Percentiles rank a stretch among this genome's conserved stretches.
These are phyloP conservation scores for Tetracladium setigerum DNA, from an alignment of 495 filamentous ascomycete species.

Conservation along the genomic window DNA sequence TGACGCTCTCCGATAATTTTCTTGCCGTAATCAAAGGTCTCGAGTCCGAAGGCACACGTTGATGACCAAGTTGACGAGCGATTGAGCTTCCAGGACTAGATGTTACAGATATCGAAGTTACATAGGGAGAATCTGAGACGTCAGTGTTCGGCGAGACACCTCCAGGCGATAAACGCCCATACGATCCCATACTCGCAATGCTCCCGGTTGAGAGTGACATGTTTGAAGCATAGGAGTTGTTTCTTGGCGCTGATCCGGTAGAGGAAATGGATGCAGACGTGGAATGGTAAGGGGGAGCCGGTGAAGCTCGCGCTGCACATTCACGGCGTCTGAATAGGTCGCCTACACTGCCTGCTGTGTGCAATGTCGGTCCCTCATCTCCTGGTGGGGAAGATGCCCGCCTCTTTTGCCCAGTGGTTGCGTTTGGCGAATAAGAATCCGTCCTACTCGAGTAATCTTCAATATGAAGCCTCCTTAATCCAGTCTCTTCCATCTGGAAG, in stretches of 20 bases:
- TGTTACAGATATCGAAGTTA: slow-evolving; percentile 48
- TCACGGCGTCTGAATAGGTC: slow-evolving; percentile 63
- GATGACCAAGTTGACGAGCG: slow-evolving; percentile 35
- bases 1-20: slow-evolving; percentile 35
- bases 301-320: slow-evolving; percentile 48
- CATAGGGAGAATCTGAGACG: slow-evolving; percentile 50
- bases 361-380: slow-evolving; percentile 56
- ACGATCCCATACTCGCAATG: slow-evolving; percentile 63
- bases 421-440: slow-evolving; percentile 34
- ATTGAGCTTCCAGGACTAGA: slow-evolving; percentile 49
- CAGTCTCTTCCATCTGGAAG: slow-evolving; percentile 60
- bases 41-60: slow-evolving; percentile 35
- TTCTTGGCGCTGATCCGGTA: slow-evolving; percentile 62
- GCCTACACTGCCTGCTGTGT: slow-evolving; percentile 47
- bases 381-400: slow-evolving; percentile 72
- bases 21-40: slow-evolving; percentile 37
- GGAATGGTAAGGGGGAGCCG: slow-evolving; percentile 49
- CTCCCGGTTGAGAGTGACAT: slow-evolving; percentile 56
- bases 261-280: slow-evolving; percentile 67
- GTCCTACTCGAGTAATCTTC: slow-evolving; percentile 43
- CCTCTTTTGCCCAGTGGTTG: slow-evolving; percentile 59
- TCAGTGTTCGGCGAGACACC: slow-evolving; percentile 43
- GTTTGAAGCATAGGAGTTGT: slow-evolving; percentile 66
- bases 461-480: slow-evolving; percentile 51
- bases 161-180: slow-evolving; percentile 63